These are phyloP conservation scores for Nicotiana attenuata DNA, from an alignment of 257 asterid genomes.

Conservation along the genomic window DNA sequence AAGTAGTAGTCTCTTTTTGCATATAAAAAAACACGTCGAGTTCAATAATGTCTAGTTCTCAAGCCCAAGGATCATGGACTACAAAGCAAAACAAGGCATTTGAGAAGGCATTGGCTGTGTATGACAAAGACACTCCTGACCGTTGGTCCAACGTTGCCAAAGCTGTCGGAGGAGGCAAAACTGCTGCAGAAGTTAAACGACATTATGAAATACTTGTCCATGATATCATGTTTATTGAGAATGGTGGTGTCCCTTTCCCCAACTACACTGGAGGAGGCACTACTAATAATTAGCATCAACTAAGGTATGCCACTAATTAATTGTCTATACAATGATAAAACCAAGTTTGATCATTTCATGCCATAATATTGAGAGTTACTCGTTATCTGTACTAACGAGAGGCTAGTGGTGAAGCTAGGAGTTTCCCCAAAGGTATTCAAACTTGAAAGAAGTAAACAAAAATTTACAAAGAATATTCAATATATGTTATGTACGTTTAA, in stretches of 20 bases:
- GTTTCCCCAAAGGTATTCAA: too few relatives aligned
- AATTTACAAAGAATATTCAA: too few relatives aligned
- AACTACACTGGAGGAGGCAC: slow-evolving; percentile 26
- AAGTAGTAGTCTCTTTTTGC: background rate
- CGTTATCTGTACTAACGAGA: too few relatives aligned
- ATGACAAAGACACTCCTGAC: slow-evolving; percentile 65
- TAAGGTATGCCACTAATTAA: background rate
- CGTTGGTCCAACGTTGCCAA: slow-evolving; percentile 80
- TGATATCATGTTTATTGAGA: slow-evolving; percentile 55
- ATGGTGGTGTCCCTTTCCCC: slow-evolving; percentile 61
- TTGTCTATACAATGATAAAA: too few relatives aligned
- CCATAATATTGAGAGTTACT: too few relatives aligned
- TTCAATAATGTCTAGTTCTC: background rate
- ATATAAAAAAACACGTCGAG: too few relatives aligned
- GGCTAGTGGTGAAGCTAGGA: too few relatives aligned
- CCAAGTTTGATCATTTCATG: too few relatives aligned
- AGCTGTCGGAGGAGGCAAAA: slow-evolving; percentile 59
- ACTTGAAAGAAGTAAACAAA: too few relatives aligned
- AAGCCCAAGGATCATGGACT: slow-evolving; percentile 38
- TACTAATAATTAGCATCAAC: background rate
- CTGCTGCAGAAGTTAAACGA: slow-evolving; percentile 57
- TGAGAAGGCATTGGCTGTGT: slow-evolving; percentile 68
- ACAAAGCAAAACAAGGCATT: slow-evolving; percentile 71
- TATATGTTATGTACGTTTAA: too few relatives aligned
- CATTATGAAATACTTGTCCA: slow-evolving; percentile 60